phyloP scores from a whole-genome alignment of 1,284 basidiomycete genomes.

The Quambalaria eucalypti region DNA sequence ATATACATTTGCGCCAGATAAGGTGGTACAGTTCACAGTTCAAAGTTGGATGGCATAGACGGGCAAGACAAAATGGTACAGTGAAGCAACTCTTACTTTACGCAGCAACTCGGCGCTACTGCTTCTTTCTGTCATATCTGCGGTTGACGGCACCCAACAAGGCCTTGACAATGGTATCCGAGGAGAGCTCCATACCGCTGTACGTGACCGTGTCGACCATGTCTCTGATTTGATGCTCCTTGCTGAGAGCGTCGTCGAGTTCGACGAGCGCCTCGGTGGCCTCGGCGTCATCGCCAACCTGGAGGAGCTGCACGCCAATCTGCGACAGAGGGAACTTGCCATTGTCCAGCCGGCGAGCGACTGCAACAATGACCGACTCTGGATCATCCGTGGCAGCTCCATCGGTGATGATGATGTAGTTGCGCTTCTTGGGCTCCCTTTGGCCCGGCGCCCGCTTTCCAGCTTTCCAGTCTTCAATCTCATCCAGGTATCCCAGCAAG shows the following conservation, averaged over 20 bases:
- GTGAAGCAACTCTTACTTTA: too few species aligned
- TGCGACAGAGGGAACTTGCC: constrained; percentile 52
- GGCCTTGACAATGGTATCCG: constrained; percentile 54
- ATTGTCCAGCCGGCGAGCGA: constrained; percentile 53
- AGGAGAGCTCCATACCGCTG: constrained; percentile 48
- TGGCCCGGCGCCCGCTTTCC: too few species aligned
- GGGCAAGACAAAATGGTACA: too few species aligned
- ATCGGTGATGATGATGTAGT: constrained; percentile 17
- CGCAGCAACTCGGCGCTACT: too few species aligned
- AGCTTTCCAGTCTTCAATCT: not conserved
- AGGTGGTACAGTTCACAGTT: too few species aligned
- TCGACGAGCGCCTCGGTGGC: constrained; percentile 53
- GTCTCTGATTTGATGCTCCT: constrained; percentile 13
- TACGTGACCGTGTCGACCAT: constrained; percentile 60
- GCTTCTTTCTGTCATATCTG: too few species aligned
- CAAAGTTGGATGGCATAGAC: too few species aligned
- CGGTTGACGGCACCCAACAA: too few species aligned
- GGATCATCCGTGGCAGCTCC: constrained; percentile 51
- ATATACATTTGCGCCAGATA: too few species aligned
- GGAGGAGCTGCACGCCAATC: constrained; percentile 58
- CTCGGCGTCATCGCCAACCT: constrained; percentile 46
- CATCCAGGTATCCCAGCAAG: too few species aligned
- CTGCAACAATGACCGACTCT: constrained; percentile 52
- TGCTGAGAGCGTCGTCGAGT: constrained; percentile 51
- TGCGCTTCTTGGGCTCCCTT: not conserved